A percentile compares a stretch with the other conserved stretches of the same genome.
Evolutionary conservation across 164 flowering plant genomes (phyloP).

Genomic region (Aristolochia californica): DNA sequence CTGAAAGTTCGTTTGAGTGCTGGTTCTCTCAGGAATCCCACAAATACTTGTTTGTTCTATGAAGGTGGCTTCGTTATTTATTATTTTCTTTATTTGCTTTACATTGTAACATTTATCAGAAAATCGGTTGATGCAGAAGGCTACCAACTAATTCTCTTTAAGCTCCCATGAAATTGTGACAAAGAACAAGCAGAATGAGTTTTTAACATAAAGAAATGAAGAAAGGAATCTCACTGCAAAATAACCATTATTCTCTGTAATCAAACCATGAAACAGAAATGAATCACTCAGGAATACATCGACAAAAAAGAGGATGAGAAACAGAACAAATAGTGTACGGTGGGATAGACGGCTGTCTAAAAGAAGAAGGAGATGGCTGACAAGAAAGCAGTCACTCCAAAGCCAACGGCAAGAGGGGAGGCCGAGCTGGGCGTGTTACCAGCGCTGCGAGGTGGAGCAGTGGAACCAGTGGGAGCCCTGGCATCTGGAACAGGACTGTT

Average conservation of each 20-base stretch:
- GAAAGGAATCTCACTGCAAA: too few species aligned
- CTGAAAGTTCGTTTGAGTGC: background rate
- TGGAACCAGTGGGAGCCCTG: background rate
- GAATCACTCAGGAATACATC: background rate
- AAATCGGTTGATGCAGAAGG: too few species aligned
- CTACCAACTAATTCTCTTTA: too few species aligned
- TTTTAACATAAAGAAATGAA: too few species aligned
- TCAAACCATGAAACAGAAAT: background rate
- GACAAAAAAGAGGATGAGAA: background rate
- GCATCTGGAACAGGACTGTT: background rate
- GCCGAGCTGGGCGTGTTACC: conserved; percentile 16
- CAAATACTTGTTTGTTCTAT: too few species aligned
- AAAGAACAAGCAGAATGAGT: too few species aligned
- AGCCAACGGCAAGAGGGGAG: conserved; percentile 10
- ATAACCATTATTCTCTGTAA: too few species aligned
- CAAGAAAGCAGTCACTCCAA: conserved; percentile 10
- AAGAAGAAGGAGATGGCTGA: conserved; percentile 17
- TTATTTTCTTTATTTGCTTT: too few species aligned
- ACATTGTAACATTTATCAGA: too few species aligned
- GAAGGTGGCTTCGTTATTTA: too few species aligned
- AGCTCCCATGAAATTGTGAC: too few species aligned
- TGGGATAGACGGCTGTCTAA: conserved; percentile 3
- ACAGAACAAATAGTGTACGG: background rate
- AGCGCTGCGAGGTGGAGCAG: background rate
- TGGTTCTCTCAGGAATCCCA: too few species aligned